Evolutionary conservation across 2,329 filamentous ascomycete species (phyloP), one percentile per base, ranked within the genome.

Genomic region (Rachicladosporium sp.): DNA sequence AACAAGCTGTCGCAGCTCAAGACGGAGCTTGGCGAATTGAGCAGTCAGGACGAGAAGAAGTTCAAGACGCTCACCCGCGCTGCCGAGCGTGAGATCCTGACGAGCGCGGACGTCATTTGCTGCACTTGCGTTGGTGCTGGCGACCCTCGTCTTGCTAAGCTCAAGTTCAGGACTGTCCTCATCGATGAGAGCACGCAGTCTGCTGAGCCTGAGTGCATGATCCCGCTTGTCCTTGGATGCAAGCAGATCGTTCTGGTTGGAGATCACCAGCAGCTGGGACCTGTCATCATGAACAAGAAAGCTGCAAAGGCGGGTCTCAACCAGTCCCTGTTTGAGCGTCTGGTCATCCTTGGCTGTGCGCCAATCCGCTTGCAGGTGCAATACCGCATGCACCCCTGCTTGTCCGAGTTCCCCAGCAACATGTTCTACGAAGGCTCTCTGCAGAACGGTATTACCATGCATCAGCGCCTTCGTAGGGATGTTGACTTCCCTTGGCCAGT

Each of bases 221-320:
- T 98, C 52, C 91, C 91, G 11, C 70, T 98, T 32, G 89, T 98
- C 29, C 73, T 98, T 13, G 91, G 91, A 37, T 98, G 91, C 70
- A 98, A 98, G 67, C 91, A 98, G 62, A 87, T 95, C 36, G 91
- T 98, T n/a, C 74, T 98, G 29, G 91, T 98, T 33, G 91, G 91
- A 57, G 91, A 98, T 57, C 91, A 98, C 64, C 93, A 96, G 63
- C 91, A 98, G 61, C 76, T 98, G 48, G 91, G 91, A 0, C 91
- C 91, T 1, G 91, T 98, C 53, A 96, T 98, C 58, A 98, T 98
- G 89, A 98, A 98, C 73, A 98, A 98, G 73, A 96, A 96, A 66
- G 91, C 91, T 10, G 91, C 91, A 45, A 96, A 96, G 65, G 91
- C 91, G 40, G 91, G 91, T 45, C 71, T 98, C 10, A 95, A 96